Base-by-base conservation (phyloP, 345 rosid species). In the Dovyalis caffra region DNA sequence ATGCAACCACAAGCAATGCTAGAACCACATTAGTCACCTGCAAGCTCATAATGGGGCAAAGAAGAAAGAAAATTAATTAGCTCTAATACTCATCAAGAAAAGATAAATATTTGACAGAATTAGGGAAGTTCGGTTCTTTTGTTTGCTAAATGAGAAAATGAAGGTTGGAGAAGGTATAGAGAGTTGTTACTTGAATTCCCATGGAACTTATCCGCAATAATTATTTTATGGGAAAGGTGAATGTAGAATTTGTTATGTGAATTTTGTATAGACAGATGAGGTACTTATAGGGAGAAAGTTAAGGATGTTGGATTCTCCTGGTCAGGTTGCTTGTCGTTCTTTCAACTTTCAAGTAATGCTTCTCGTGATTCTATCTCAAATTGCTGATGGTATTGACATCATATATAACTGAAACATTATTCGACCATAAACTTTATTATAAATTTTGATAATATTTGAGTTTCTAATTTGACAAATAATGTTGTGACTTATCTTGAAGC, bases 11-110 rank as follows among this genome's bases (percentile, higher is more conserved):
- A 29, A 58, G 67, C 49, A 84, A 26, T 16, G 69, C 58, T 25
- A 31, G 43, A 62, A 80, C 70, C 21, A 76, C 25, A 67, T 33
- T 64, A 5, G 3, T 79, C 80, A 78, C 74, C 88, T 83, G 86
- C 43, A 71, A 68, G 56, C 4, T 29, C 66, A 68, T 43, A 38
- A 64, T 9, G 12, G 3, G 11, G 23, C 34, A 66, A 3, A 68
- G 8, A 2, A 23, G 33, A 14, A 23, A 37, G 45, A 16, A 15
- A 60, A 62, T 14, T 1, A 49, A 60, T 37, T 8, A 32, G 12
- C 4, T 33, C 8, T n/a, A 1, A 28, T 8, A 51, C 8, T 31
- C 3, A 15, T 38, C 35, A 57, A 29, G 10, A 66, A 70, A 70
- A 65, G 47, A 57, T 35, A 28, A 11, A 23, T 18, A 32, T 16